These are phyloP conservation scores for Lachancea nothofagi DNA, from an alignment of 805 yeast species.

Conservation along the genomic window DNA sequence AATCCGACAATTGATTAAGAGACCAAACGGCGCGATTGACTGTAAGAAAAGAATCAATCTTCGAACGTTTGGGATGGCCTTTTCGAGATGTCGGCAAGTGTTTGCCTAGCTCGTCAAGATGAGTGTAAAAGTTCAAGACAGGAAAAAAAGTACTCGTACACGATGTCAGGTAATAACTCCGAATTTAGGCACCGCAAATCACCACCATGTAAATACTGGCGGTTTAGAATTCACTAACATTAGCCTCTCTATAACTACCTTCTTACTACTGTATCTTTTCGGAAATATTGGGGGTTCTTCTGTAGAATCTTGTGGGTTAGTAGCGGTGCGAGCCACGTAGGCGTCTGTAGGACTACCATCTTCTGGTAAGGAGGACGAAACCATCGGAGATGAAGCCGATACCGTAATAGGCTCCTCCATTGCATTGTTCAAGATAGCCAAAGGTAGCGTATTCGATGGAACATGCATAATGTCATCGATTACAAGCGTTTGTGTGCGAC, in stretches of 20 bases:
- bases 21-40: not conserved
- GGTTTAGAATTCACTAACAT: constrained; percentile 50
- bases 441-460: constrained; percentile 40
- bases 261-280: constrained; percentile 28
- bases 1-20: not conserved
- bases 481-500: constrained; percentile 51
- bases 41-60: no score
- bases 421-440: constrained; percentile 37
- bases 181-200: no score
- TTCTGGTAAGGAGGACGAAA: constrained; percentile 14
- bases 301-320: constrained; percentile 10
- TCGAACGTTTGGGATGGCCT: no score
- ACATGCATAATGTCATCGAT: constrained; percentile 59
- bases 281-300: not conserved
- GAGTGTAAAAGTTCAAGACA: no score
- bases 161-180: no score
- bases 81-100: no score
- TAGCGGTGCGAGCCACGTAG: constrained; percentile 7
- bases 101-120: no score
- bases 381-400: constrained; percentile 20
- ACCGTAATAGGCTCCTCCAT: constrained; percentile 37
- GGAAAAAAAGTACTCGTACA: no score
- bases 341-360: not conserved
- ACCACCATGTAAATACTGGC: constrained; percentile 69
- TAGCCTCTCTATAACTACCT: constrained; percentile 55